Evolutionary conservation across 495 filamentous ascomycete species (phyloP), one percentile per base, ranked within the genome.

Genomic region (Massariosphaeria phaeospora): DNA sequence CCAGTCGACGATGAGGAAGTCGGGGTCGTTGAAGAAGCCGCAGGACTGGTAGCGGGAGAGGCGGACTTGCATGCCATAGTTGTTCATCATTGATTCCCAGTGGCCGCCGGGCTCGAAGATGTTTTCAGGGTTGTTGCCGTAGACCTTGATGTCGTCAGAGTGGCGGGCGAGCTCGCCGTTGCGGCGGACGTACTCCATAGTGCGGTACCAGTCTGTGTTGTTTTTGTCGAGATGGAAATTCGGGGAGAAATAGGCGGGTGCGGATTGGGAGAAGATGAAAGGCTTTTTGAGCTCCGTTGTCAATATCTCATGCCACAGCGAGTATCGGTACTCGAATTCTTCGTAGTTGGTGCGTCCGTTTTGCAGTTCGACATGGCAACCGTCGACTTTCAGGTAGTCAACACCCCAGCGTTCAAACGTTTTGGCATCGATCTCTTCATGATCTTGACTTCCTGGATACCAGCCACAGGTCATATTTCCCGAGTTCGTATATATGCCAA

Each of bases 21-120:
- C 73, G 3, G 72, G 71, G 45, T 75, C 73, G 47, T 73, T 73
- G 34, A 67, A 74, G 42, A 72, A 73, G 6, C 72, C 72, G 2
- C 70, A 70, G n/a, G 57, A 48, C 47, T 75, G 72, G 56, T 72
- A 74, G 34, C 72, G 69, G 30, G 66, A 65, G 3, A 75, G 47
- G 31, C 66, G 70, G 7, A 68, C 62, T 26, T 72, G 61, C 38
- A 59, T 70, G 34, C 63, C 42, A 43, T 73, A 74, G 40, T 73
- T 73, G 15, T 57, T 49, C 72, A 75, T 73, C 53, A 75, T 66
- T 43, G 68, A 71, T 25, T 71, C 67, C 72, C 72, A 75, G 20
- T 59, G 55, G 30, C 55, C 55, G 41, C 55, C 55, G 20, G 55
- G 48, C 39, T 59, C 55, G 5, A 70, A 67, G 40, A 58, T 67